phyloP scores from a whole-genome alignment of 1,139 yeast genomes.

The Hanseniaspora sp. region DNA sequence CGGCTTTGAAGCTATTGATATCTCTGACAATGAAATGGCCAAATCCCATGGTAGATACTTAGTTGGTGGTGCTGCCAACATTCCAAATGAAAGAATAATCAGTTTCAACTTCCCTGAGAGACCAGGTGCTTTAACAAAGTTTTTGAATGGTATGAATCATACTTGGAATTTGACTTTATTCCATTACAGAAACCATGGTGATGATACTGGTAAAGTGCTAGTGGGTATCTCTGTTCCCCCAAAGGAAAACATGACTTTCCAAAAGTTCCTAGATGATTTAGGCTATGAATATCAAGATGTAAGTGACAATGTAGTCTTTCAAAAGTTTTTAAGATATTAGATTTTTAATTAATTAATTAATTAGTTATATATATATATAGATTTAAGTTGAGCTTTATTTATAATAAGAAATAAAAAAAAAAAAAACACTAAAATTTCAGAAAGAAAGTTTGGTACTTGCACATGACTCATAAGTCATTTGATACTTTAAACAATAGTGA shows the following conservation, averaged over 20 bases:
- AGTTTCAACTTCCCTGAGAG: slow-evolving; percentile 94
- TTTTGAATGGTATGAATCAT: slow-evolving; percentile 56
- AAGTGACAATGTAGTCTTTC: slow-evolving; percentile 71
- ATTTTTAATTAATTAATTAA: neutral
- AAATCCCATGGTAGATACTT: slow-evolving; percentile 91
- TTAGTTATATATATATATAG: neutral
- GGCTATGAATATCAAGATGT: slow-evolving; percentile 76
- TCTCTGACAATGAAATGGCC: slow-evolving; percentile 87
- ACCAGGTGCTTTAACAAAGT: slow-evolving; percentile 71
- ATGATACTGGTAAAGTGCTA: slow-evolving; percentile 82
- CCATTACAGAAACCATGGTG: slow-evolving; percentile 95
- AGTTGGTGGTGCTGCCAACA: slow-evolving; percentile 74
- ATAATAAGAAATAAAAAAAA: too few species aligned
- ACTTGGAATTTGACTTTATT: slow-evolving; percentile 89
- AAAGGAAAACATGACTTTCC: slow-evolving; percentile 52
- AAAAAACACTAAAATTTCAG: too few species aligned
- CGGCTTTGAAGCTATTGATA: slow-evolving; percentile 64
- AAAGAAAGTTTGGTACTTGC: too few species aligned
- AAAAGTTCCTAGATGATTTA: slow-evolving; percentile 53
- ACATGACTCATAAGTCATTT: too few species aligned
- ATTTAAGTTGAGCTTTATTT: neutral
- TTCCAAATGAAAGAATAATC: slow-evolving; percentile 62
- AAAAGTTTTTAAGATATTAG: slow-evolving; percentile 48
- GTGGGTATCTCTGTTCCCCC: slow-evolving; percentile 84
- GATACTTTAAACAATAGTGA: neutral